A percentile compares a stretch with the other conserved stretches of the same genome.
phyloP scores from a whole-genome alignment of 2,329 filamentous ascomycete species.

The Ampelomyces quisqualis region DNA sequence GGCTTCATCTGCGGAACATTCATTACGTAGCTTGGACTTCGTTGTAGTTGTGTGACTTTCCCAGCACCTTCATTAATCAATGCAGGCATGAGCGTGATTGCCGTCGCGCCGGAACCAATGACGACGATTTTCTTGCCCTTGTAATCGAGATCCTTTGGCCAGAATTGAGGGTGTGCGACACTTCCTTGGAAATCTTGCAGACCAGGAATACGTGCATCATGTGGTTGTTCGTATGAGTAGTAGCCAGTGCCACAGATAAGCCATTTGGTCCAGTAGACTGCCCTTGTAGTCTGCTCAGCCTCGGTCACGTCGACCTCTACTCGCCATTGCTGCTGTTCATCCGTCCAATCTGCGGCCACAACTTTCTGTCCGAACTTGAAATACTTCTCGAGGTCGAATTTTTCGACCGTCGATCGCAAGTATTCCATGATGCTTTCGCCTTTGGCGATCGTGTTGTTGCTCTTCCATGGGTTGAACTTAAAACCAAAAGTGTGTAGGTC shows the following conservation, averaged over 20 bases:
- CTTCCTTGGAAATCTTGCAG: slow-evolving; percentile 65
- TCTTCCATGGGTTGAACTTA: slow-evolving; percentile 67
- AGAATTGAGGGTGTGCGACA: slow-evolving; percentile 72
- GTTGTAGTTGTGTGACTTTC: slow-evolving; percentile 76
- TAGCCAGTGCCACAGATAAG: slow-evolving; percentile 67
- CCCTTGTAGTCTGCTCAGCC: slow-evolving; percentile 35
- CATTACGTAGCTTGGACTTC: slow-evolving; percentile 66
- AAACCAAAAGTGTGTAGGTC: slow-evolving; percentile 59
- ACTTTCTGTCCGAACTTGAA: slow-evolving; percentile 50
- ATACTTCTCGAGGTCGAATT: slow-evolving; percentile 50
- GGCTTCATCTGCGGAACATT: slow-evolving; percentile 51
- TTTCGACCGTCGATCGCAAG: slow-evolving; percentile 46
- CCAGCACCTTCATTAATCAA: slow-evolving; percentile 63
- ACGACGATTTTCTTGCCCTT: slow-evolving; percentile 67
- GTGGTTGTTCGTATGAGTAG: slow-evolving; percentile 68
- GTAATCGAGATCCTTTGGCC: slow-evolving; percentile 69
- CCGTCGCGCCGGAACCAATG: slow-evolving; percentile 77
- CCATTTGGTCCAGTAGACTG: slow-evolving; percentile 49
- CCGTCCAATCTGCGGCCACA: slow-evolving; percentile 47
- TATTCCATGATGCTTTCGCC: slow-evolving; percentile 50
- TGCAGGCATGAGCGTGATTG: slow-evolving; percentile 72
- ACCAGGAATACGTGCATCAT: slow-evolving; percentile 64
- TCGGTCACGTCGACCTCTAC: slow-evolving; percentile 27
- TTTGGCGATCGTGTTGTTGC: slow-evolving; percentile 49
- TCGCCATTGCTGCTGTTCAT: slow-evolving; percentile 52